Conservation (phyloP, 1,284 basidiomycete species). For the Rhodotorula sp. region DNA sequence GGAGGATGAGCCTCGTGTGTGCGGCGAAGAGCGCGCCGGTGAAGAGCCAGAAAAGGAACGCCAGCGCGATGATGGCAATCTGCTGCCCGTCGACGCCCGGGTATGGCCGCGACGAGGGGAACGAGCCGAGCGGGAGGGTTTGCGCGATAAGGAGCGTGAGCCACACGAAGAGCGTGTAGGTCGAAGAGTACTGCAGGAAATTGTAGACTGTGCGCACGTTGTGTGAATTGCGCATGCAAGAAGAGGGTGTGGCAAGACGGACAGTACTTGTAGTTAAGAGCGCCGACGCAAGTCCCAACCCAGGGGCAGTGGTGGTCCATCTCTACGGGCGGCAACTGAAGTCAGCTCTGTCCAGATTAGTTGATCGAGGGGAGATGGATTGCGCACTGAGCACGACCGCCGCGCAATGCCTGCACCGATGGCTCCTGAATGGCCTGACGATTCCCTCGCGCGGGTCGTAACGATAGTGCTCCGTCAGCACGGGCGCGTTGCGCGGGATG, state of each 20-base stretch:
- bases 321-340: background rate
- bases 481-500: conserved; percentile 50
- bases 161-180: conserved; percentile 65
- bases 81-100: conserved; percentile 62
- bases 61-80: conserved; percentile 65
- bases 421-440: conserved; percentile 62
- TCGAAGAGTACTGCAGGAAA: conserved; percentile 63
- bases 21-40: conserved; percentile 61
- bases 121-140: conserved; percentile 50
- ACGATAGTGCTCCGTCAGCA: conserved; percentile 61
- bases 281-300: conserved; percentile 64
- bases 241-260: background rate
- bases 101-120: conserved; percentile 45
- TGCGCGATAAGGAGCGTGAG: conserved; percentile 60
- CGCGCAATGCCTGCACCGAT: conserved; percentile 64
- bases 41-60: conserved; percentile 71
- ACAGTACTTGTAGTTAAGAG: conserved; percentile 67
- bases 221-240: background rate
- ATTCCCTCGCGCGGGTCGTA: conserved; percentile 61
- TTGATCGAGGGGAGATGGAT: no score
- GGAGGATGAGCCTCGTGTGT: conserved; percentile 65
- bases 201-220: conserved; percentile 53
- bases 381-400: conserved; percentile 40
- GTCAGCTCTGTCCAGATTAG: background rate
- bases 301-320: conserved; percentile 42